Base-by-base conservation (phyloP, 176 grass and related monocot genomes). In the Thalia dealbata region DNA sequence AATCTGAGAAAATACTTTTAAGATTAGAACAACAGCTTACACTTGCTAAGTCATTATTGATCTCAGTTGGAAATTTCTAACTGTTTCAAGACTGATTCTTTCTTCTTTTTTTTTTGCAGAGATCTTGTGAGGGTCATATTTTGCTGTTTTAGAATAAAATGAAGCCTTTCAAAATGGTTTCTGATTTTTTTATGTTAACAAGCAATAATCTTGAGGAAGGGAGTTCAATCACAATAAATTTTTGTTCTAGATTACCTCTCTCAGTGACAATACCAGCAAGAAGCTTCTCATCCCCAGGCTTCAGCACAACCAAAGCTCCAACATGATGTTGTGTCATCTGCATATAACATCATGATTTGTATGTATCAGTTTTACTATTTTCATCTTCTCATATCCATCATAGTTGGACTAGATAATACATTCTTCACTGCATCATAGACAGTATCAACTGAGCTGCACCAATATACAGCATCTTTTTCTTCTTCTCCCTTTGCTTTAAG, bases 231-330 rank as follows among this genome's bases (percentile, higher is more conserved):
- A 22, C 54, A 58, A 58, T 3, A 10, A 10, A 38, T 4, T 58
- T 58, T n/a, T 58, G 16, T 14, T n/a, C 22, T 23, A 15, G 10
- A 23, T 70, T 85, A 97, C 95, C 95, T 91, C 90, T 91, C 79
- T 97, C 90, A 10, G 95, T 88, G 15, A 99, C 62, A 59, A 99
- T 99, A 67, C 95, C 90, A 32, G 85, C 95, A 54, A 88, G 71
- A 61, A 90, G 71, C 26, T 84, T 92, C 51, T 83, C 84, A 67
- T 88, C 87, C 73, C 85, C 90, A 13, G 85, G 88, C 74, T 91
- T 88, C 75, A 99, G 68, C 11, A 99, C 95, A 52, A 99, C 95
- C 24, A 99, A 76, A 64, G 95, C 85, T 70, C 95, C 95, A 62
- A 93, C 71, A 61, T 93, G 86, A 67, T 93, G 87, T 12, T 66